Evolutionary conservation across 75 land plant species (phyloP).

Genomic region (Chamaecyparis obtusa): DNA sequence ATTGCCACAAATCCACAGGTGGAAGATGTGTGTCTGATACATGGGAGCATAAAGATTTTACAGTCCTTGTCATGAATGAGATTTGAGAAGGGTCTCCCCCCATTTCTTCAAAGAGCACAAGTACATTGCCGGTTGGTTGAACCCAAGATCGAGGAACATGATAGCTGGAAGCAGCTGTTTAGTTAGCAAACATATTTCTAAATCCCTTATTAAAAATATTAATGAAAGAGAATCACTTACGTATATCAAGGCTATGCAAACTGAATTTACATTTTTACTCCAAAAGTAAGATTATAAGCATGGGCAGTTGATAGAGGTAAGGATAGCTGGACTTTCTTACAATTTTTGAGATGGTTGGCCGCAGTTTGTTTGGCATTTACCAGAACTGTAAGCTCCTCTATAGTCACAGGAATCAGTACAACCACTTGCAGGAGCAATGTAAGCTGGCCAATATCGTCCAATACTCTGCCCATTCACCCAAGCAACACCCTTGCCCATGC

Average conservation of each 20-base stretch:
- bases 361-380: constrained; percentile 76
- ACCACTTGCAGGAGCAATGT: constrained; percentile 42
- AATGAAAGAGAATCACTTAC: neutral
- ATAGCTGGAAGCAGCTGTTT: constrained; percentile 33
- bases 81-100: constrained; percentile 67
- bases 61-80: constrained; percentile 37
- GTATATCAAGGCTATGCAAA: neutral
- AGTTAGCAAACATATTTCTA: neutral
- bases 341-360: constrained; percentile 84
- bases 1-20: constrained; percentile 43
- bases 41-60: constrained; percentile 38
- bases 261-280: neutral
- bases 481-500: constrained; percentile 94
- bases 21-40: constrained; percentile 51
- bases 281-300: neutral
- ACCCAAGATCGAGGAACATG: constrained; percentile 67
- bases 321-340: constrained; percentile 22
- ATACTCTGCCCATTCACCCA: constrained; percentile 97
- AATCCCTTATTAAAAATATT: neutral
- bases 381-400: constrained; percentile 60
- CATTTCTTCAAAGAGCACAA: constrained; percentile 66
- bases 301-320: neutral
- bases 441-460: constrained; percentile 89
- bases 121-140: constrained; percentile 38
- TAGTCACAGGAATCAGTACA: constrained; percentile 73